Evolutionary conservation across 1,284 basidiomycete genomes (phyloP), one percentile per base, ranked within the genome.

Genomic region (Schizopora paradoxa): DNA sequence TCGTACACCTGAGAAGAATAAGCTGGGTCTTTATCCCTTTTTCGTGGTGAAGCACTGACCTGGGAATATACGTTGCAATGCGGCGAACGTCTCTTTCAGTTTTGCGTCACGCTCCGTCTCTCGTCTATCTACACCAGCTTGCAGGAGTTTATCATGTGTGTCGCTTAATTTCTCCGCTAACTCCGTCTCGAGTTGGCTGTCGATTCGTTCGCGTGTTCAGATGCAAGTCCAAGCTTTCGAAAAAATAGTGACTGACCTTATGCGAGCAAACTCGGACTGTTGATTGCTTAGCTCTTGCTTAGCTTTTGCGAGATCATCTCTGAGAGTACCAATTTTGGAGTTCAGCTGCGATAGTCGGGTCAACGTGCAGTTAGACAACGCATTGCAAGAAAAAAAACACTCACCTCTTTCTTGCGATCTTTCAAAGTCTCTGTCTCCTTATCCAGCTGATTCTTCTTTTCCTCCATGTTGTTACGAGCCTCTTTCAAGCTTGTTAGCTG

Each of bases 91-190:
- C 61, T 98, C 93, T 62, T 92, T 93, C 52, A 96, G 69, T 58
- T 77, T 82, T 1, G 68, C 72, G 59, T 98, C 94, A 19, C 86
- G 77, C 59, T 97, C 92, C 0, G 82, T 83, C 64, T 97, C 90
- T 39, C 81, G 79, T 62, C 73, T 83, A 59, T 95, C 92, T 0
- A 89, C 82, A 21, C 89, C 88, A 1, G 91, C 91, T 61, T 92
- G 86, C 16, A 94, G 68, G 3, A 99, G 77, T 61, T 96, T 86
- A 52, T 84, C 78, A 60, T 91, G 87, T 8, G 89, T 77, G 19
- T 82, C 82, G 46, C 85, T 76, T 2, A 99, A 77, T 58, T 93
- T 91, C 63, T 96, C 94, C 61, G 95, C 95, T 35, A 89, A 76
- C 58, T 96, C 91, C 0, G 79, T 77, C 65, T 94, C 91, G 4